These are phyloP conservation scores for Penicillium capsulatum DNA, from an alignment of 2,329 filamentous ascomycete species.

Conservation along the genomic window DNA sequence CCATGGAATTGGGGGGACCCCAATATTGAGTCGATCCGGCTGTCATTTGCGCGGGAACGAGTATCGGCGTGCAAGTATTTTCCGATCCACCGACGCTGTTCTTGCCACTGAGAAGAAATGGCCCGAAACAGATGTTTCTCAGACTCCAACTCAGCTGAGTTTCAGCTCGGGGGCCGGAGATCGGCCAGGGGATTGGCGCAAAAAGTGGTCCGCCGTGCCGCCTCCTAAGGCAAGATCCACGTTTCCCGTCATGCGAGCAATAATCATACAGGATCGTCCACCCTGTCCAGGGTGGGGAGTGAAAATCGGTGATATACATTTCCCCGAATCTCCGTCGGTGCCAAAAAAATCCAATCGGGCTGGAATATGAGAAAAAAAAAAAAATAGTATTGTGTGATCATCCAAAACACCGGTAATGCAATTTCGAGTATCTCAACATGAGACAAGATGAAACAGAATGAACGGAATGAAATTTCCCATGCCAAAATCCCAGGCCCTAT, in stretches of 20 bases:
- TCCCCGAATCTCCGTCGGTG: no score
- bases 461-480: no score
- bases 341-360: no score
- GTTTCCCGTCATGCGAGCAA: conserved; percentile 19
- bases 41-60: conserved; percentile 3
- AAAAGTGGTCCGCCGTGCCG: conserved; percentile 11
- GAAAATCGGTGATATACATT: no score
- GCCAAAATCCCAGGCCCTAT: conserved; percentile 2
- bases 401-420: not conserved
- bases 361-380: no score
- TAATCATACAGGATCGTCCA: conserved; percentile 12
- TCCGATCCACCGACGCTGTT: no score
- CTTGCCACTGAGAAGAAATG: no score
- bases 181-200: conserved; percentile 9
- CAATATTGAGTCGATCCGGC: conserved; percentile 17
- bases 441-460: no score
- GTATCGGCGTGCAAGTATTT: conserved; percentile 11
- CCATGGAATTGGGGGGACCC: conserved; percentile 3
- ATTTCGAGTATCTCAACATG: no score
- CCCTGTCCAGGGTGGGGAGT: conserved; percentile 2
- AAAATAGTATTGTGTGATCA: no score
- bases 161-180: conserved; percentile 3
- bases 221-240: conserved; percentile 16
- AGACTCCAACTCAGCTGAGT: no score
- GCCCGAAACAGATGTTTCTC: no score